Evolutionary conservation across 2,329 filamentous ascomycete species (phyloP).

Genomic region (Trichothecium sympodiale): DNA sequence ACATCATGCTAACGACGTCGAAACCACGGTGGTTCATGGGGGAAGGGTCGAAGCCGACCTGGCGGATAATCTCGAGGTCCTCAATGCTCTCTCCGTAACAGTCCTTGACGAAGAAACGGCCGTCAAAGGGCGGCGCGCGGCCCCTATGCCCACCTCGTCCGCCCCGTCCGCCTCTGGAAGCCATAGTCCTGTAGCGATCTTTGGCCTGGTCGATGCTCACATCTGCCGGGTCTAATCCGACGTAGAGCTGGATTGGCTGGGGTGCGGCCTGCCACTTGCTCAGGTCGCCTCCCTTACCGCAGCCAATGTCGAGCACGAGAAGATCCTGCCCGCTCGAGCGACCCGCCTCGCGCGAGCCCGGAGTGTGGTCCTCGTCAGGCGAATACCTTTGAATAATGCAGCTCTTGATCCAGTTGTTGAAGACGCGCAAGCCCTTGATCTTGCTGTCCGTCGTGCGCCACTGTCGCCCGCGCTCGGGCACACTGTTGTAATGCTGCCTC

Average conservation of each 20-base stretch:
- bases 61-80: constrained; percentile 67
- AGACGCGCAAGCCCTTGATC: constrained; percentile 86
- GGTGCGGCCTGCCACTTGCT: constrained; percentile 94
- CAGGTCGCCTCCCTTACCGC: constrained; percentile 91
- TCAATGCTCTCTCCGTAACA: constrained; percentile 80
- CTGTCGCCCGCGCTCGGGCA: constrained; percentile 84
- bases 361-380: constrained; percentile 61
- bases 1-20: constrained; percentile 98
- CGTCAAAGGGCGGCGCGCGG: constrained; percentile 56
- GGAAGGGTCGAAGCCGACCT: constrained; percentile 79
- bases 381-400: constrained; percentile 96
- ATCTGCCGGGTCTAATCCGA: constrained; percentile 87
- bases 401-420: constrained; percentile 99
- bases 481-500: constrained; percentile 88
- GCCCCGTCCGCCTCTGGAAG: constrained; percentile 42
- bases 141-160: constrained; percentile 24
- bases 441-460: constrained; percentile 91
- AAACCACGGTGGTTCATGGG: constrained; percentile 70
- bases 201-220: constrained; percentile 84
- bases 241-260: constrained; percentile 84
- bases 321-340: constrained; percentile 47
- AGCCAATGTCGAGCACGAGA: constrained; percentile 85
- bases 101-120: constrained; percentile 81
- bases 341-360: constrained; percentile 45
- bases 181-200: constrained; percentile 71